phyloP scores from a whole-genome alignment of 345 rosid species.

The Clausena lansium region DNA sequence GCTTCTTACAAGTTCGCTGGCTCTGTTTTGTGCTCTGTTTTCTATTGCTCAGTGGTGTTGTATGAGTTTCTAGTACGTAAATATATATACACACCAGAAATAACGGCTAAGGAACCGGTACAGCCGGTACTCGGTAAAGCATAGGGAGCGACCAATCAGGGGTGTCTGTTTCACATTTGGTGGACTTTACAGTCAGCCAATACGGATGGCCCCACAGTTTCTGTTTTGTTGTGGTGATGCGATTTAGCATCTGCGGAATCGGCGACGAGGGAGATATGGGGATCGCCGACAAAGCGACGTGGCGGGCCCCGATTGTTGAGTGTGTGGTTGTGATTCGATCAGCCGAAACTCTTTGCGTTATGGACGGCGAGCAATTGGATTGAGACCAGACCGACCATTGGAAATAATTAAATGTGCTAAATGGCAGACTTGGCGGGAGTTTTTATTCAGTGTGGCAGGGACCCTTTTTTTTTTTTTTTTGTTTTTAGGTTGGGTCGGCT shows the following conservation, averaged over 20 bases:
- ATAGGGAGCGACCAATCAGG: background rate
- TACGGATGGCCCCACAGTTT: background rate
- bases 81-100: slow-evolving; percentile 18
- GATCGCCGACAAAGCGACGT: slow-evolving; percentile 22
- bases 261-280: background rate
- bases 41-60: background rate
- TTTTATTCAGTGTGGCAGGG: background rate
- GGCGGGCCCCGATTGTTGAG: slow-evolving; percentile 23
- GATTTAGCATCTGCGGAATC: background rate
- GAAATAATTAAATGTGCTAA: background rate
- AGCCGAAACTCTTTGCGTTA: background rate
- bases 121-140: slow-evolving; percentile 22
- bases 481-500: background rate
- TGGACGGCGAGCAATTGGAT: slow-evolving; percentile 17
- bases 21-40: background rate
- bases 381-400: slow-evolving; percentile 13
- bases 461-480: too few species aligned
- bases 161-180: slow-evolving; percentile 12
- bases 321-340: slow-evolving; percentile 14
- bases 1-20: background rate
- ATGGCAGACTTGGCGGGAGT: background rate
- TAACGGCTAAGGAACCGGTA: slow-evolving; percentile 32
- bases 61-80: background rate
- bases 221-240: background rate
- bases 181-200: slow-evolving; percentile 24